Evolutionary conservation across 169 alveolate genomes (phyloP).

Genomic region (Plasmodium billcollinsi): DNA sequence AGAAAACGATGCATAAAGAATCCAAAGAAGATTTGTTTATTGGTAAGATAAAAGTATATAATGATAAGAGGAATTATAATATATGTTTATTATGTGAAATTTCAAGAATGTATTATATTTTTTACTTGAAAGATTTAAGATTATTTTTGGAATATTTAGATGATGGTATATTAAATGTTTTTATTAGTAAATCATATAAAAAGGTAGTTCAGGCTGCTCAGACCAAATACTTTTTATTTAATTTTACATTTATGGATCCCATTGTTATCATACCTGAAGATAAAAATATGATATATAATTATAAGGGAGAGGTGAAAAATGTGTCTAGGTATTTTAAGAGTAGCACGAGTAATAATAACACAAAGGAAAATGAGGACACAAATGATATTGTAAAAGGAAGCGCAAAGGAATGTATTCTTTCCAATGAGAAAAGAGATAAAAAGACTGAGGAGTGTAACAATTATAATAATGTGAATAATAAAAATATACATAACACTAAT

Average conservation of each 20-base stretch:
- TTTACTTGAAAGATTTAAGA: slow-evolving; percentile 86
- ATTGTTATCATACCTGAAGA: slow-evolving; percentile 76
- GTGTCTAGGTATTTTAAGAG: slow-evolving; percentile 7
- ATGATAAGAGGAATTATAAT: slow-evolving; percentile 64
- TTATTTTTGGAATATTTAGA: slow-evolving; percentile 86
- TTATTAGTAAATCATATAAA: slow-evolving; percentile 87
- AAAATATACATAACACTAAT: too few species aligned
- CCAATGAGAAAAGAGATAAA: too few species aligned
- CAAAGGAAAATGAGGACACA: not conserved
- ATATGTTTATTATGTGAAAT: slow-evolving; percentile 80
- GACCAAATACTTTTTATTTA: slow-evolving; percentile 66
- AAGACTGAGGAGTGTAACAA: too few species aligned
- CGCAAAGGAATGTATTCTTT: too few species aligned
- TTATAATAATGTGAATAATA: too few species aligned
- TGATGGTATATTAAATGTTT: slow-evolving; percentile 89
- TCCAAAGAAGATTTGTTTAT: slow-evolving; percentile 45
- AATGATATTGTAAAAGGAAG: too few species aligned
- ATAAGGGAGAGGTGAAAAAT: slow-evolving; percentile 53
- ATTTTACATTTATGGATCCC: slow-evolving; percentile 55
- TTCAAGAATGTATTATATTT: slow-evolving; percentile 82
- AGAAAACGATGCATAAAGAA: slow-evolving; percentile 22
- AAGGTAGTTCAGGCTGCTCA: slow-evolving; percentile 89
- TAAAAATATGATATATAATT: slow-evolving; percentile 76
- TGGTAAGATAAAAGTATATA: slow-evolving; percentile 69
- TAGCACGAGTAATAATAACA: not conserved